phyloP scores from a whole-genome alignment of 352 stramenopile genomes.

The Globisporangium splendens region DNA sequence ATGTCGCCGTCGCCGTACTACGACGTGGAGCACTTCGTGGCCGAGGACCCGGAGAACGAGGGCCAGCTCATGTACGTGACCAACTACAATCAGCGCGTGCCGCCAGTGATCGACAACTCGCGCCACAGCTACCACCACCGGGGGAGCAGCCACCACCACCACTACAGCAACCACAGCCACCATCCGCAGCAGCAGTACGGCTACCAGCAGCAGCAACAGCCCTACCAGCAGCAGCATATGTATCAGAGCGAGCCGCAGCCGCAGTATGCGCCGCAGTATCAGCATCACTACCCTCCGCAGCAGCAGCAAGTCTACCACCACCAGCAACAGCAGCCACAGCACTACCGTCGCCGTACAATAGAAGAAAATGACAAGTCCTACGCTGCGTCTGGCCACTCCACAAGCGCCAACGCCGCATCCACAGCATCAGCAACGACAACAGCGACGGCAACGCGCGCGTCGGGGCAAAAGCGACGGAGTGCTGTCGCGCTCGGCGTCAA shows the following conservation, averaged over 20 bases:
- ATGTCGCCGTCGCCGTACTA: conserved; percentile 33
- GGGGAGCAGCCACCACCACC: conserved; percentile 22
- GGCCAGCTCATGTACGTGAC: conserved; percentile 81
- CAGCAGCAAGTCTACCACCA: conserved; percentile 20
- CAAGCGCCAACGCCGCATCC: conserved; percentile 36
- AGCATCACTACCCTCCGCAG: conserved; percentile 12
- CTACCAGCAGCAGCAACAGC: conserved; percentile 19
- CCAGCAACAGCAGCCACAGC: conserved; percentile 1
- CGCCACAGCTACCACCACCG: not conserved
- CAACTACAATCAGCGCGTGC: conserved; percentile 44
- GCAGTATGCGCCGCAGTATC: conserved; percentile 8
- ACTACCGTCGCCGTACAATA: conserved; percentile 28
- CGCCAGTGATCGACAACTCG: not conserved
- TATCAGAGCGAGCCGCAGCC: not conserved
- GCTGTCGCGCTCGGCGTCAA: conserved; percentile 80
- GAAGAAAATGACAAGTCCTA: conserved; percentile 27
- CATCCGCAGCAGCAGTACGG: too few relatives aligned
- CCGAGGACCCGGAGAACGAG: conserved; percentile 51
- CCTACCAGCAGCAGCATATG: not conserved
- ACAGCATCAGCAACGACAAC: conserved; percentile 3
- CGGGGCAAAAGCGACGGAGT: conserved; percentile 74
- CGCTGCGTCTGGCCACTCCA: not conserved
- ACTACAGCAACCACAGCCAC: conserved; percentile 20
- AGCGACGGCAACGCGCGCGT: conserved; percentile 45
- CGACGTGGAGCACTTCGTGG: conserved; percentile 68